Percentiles rank a stretch among this genome's conserved stretches.
Conservation (phyloP, 1,139 yeast species). For the Debaryomyces coudertii region DNA sequence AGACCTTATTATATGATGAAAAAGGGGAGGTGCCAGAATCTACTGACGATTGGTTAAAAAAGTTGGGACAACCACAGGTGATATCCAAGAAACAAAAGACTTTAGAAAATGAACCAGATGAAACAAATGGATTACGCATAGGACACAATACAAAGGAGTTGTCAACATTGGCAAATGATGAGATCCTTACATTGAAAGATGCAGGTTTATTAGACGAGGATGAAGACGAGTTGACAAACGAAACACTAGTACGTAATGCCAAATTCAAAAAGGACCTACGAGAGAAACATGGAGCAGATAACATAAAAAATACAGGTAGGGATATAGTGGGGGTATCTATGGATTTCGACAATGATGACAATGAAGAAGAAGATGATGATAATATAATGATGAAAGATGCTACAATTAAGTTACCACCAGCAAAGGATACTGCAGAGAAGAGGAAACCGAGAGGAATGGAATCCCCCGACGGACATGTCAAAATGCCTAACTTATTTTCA, state of each 20-base stretch:
- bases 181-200: constrained; percentile 70
- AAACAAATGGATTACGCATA: constrained; percentile 33
- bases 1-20: constrained; percentile 23
- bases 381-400: constrained; percentile 17
- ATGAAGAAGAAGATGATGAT: constrained; percentile 18
- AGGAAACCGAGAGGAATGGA: constrained; percentile 13
- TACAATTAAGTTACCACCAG: constrained; percentile 14
- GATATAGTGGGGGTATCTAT: constrained; percentile 18
- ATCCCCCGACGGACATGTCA: neutral
- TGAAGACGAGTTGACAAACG: constrained; percentile 49
- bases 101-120: neutral
- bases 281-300: constrained; percentile 29
- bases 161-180: constrained; percentile 43
- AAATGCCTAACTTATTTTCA: constrained; percentile 26
- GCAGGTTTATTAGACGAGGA: constrained; percentile 52
- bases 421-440: neutral
- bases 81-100: constrained; percentile 6
- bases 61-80: constrained; percentile 15
- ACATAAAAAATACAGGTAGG: constrained; percentile 30
- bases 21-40: constrained; percentile 26
- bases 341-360: constrained; percentile 21
- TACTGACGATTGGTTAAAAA: constrained; percentile 30
- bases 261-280: constrained; percentile 27
- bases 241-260: constrained; percentile 35
- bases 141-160: constrained; percentile 50